Conservation (phyloP, 1,284 basidiomycete species). For the Porphyrellus sp. region DNA sequence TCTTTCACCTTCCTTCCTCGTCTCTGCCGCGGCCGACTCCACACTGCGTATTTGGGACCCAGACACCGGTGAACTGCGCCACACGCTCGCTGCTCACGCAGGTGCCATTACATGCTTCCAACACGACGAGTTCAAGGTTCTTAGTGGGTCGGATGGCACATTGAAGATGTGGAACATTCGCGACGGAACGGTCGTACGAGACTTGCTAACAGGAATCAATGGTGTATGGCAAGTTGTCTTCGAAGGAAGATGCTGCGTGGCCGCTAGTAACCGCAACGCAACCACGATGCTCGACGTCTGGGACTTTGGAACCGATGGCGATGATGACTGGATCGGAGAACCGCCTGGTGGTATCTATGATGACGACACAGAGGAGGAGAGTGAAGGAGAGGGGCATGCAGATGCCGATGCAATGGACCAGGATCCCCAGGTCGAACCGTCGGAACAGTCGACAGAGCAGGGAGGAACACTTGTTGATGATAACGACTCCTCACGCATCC, state of each 20-base stretch:
- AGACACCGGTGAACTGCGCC: slow-evolving; percentile 71
- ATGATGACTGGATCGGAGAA: slow-evolving; percentile 56
- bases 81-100: slow-evolving; percentile 82
- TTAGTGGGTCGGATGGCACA: slow-evolving; percentile 92
- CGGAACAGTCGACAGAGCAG: slow-evolving; percentile 49
- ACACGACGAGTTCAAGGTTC: slow-evolving; percentile 93
- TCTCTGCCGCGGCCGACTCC: slow-evolving; percentile 92
- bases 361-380: slow-evolving; percentile 53
- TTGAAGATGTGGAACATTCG: slow-evolving; percentile 95
- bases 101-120: slow-evolving; percentile 97
- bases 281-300: slow-evolving; percentile 81
- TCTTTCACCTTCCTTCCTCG: slow-evolving; percentile 83
- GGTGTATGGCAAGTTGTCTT: slow-evolving; percentile 97
- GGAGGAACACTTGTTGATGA: slow-evolving; percentile 39
- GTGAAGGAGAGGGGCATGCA: slow-evolving; percentile 49
- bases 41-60: slow-evolving; percentile 93
- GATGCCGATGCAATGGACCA: slow-evolving; percentile 68
- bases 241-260: slow-evolving; percentile 88
- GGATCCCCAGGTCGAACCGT: slow-evolving; percentile 49
- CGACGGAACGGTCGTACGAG: slow-evolving; percentile 79
- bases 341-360: slow-evolving; percentile 50
- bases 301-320: slow-evolving; percentile 75
- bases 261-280: slow-evolving; percentile 81
- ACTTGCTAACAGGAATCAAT: slow-evolving; percentile 83
- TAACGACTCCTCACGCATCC: slow-evolving; percentile 25